Percentiles rank a stretch among this genome's conserved stretches.
Conservation (phyloP, 768 basidiomycete species). For the Pulveroboletus frians region DNA sequence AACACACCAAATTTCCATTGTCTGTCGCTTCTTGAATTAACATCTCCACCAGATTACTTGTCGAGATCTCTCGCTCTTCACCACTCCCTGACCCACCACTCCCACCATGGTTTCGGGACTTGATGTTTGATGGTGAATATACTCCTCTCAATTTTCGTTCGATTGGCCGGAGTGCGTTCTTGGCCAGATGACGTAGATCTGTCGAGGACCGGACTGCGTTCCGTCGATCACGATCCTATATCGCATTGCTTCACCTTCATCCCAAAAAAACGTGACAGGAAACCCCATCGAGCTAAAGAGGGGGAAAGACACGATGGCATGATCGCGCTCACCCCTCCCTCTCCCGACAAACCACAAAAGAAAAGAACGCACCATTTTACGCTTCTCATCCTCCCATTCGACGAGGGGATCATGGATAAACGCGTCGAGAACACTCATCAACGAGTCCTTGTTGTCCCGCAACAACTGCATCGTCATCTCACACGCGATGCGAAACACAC, state of each 20-base stretch:
- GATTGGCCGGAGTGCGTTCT: slow-evolving; percentile 74
- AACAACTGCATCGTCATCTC: slow-evolving; percentile 87
- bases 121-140: slow-evolving; percentile 45
- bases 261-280: neutral
- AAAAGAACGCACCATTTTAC: slow-evolving; percentile 45
- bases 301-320: no score
- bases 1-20: slow-evolving; percentile 58
- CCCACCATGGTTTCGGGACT: slow-evolving; percentile 33
- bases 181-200: slow-evolving; percentile 64
- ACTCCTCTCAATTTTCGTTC: slow-evolving; percentile 77
- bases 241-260: neutral
- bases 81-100: slow-evolving; percentile 18
- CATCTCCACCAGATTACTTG: slow-evolving; percentile 84
- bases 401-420: slow-evolving; percentile 96
- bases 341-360: neutral
- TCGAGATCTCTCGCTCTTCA: slow-evolving; percentile 50
- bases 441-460: slow-evolving; percentile 83
- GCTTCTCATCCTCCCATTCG: slow-evolving; percentile 87
- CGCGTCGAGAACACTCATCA: slow-evolving; percentile 94
- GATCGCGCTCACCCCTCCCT: neutral
- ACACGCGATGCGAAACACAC: slow-evolving; percentile 85
- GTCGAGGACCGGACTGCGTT: slow-evolving; percentile 45
- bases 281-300: neutral
- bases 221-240: slow-evolving; percentile 43
- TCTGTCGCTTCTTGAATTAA: slow-evolving; percentile 88